Evolutionary conservation across 192 early-diverging fungal species (phyloP).

Genomic region (Backusella australiensis): DNA sequence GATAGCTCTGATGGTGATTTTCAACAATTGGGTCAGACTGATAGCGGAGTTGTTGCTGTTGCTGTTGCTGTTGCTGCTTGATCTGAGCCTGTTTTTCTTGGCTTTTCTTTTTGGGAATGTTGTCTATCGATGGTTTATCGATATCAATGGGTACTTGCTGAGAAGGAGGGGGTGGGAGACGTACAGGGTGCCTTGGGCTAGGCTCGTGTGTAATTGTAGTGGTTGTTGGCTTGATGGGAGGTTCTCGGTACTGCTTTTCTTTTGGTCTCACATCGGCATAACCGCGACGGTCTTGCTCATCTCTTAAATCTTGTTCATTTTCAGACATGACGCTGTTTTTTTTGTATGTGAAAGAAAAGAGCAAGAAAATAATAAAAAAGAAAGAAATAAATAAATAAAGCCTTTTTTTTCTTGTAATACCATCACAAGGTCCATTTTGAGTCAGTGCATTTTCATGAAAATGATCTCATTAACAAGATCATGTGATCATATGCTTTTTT

Average conservation of each 20-base stretch:
- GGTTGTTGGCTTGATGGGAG: neutral
- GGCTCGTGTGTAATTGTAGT: neutral
- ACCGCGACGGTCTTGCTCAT: constrained; percentile 2
- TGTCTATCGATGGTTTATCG: neutral
- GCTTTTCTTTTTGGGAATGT: neutral
- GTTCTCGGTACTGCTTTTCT: neutral
- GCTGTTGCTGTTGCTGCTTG: neutral
- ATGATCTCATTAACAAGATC: neutral
- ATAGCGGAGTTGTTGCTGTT: neutral
- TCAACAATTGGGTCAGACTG: neutral
- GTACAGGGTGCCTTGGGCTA: neutral
- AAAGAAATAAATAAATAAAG: neutral
- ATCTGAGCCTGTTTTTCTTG: neutral
- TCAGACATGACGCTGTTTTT: neutral
- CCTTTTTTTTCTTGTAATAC: neutral
- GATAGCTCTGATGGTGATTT: neutral
- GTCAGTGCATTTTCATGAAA: neutral
- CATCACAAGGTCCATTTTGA: neutral
- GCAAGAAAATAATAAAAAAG: no score
- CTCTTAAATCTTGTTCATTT: neutral
- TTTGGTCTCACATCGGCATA: neutral
- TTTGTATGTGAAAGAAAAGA: neutral
- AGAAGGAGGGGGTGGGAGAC: neutral
- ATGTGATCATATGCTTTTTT: neutral
- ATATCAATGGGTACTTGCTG: neutral